These are phyloP conservation scores for Eucalyptus shirleyi DNA, from an alignment of 345 rosid species.

Conservation along the genomic window DNA sequence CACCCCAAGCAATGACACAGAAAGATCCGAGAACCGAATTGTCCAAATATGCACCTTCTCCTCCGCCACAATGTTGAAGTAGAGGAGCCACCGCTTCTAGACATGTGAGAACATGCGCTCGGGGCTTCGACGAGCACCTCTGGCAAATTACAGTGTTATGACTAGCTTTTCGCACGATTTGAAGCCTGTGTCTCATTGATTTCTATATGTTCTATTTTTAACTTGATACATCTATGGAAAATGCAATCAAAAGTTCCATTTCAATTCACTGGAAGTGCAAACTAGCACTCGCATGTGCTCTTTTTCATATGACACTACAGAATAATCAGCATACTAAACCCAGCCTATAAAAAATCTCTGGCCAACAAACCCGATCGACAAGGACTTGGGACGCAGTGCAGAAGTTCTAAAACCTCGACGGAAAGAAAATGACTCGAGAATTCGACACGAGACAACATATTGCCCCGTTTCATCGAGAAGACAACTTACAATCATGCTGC, in stretches of 20 bases:
- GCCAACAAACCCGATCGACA: background rate
- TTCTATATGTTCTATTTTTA: background rate
- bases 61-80: background rate
- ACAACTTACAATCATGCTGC: background rate
- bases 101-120: background rate
- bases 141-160: background rate
- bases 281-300: background rate
- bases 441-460: background rate
- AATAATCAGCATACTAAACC: background rate
- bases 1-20: fast-evolving
- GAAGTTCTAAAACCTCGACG: background rate
- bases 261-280: background rate
- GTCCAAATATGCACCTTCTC: background rate
- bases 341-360: background rate
- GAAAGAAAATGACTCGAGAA: background rate
- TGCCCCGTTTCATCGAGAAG: background rate
- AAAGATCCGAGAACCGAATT: background rate
- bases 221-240: background rate
- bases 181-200: background rate
- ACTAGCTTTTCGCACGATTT: background rate
- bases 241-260: background rate
- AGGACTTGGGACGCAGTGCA: background rate
- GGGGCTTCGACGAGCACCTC: background rate
- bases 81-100: background rate
- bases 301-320: background rate